phyloP scores from a whole-genome alignment of 2,329 filamentous ascomycete genomes.

The Metarhizium robertsii region DNA sequence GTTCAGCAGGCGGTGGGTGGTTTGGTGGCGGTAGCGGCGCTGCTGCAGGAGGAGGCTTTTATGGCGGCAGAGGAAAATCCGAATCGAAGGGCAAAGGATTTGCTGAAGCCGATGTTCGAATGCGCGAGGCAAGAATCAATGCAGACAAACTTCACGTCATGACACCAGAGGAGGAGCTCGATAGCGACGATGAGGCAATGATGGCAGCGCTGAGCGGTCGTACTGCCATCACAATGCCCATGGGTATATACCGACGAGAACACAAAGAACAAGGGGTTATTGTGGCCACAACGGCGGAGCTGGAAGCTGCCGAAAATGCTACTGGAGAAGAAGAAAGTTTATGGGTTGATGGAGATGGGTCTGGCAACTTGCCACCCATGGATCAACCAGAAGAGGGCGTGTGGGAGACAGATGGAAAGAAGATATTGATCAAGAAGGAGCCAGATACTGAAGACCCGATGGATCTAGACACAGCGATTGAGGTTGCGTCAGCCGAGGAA shows the following conservation, averaged over 20 bases:
- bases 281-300: slow-evolving; percentile 47
- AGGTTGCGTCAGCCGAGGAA: slow-evolving; percentile 11
- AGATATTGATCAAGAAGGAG: slow-evolving; percentile 34
- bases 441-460: slow-evolving; percentile 31
- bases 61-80: slow-evolving; percentile 17
- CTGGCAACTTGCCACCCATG: slow-evolving; percentile 14
- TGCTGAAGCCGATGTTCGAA: slow-evolving; percentile 21
- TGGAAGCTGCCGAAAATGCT: slow-evolving; percentile 43
- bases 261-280: slow-evolving; percentile 44
- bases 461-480: slow-evolving; percentile 28
- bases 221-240: slow-evolving; percentile 33
- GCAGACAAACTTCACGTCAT: slow-evolving; percentile 43
- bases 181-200: slow-evolving; percentile 35
- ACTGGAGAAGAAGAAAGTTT: slow-evolving; percentile 35
- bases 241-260: slow-evolving; percentile 46
- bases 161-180: slow-evolving; percentile 33
- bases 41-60: slow-evolving; percentile 16
- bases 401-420: slow-evolving; percentile 31
- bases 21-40: slow-evolving; percentile 21
- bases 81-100: slow-evolving; percentile 31
- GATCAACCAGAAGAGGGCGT: slow-evolving; percentile 29
- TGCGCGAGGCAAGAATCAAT: slow-evolving; percentile 42
- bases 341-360: slow-evolving; percentile 30
- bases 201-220: slow-evolving; percentile 23
- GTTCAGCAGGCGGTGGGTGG: slow-evolving; percentile 16